These are phyloP conservation scores for Papiliotrema nemorosa DNA, from an alignment of 1,284 basidiomycete species.

Conservation along the genomic window DNA sequence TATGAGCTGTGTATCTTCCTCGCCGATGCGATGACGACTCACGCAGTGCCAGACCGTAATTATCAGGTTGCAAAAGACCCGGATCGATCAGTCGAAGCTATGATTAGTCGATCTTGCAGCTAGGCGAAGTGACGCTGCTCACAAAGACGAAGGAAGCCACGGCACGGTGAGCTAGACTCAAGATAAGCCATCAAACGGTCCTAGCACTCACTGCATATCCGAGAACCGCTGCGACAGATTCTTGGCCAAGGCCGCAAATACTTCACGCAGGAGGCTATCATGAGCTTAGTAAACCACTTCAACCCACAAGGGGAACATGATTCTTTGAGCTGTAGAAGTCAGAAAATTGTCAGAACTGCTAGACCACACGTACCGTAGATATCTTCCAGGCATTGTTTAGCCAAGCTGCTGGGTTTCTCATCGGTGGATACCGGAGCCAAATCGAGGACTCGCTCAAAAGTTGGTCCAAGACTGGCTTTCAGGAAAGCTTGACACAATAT, in stretches of 20 bases:
- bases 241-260: too few species aligned
- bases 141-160: slow-evolving; percentile 39
- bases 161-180: slow-evolving; percentile 26
- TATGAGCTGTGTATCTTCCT: background rate
- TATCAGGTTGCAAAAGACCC: slow-evolving; percentile 32
- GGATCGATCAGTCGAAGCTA: slow-evolving; percentile 36
- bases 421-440: background rate
- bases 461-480: slow-evolving; percentile 21
- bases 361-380: slow-evolving; percentile 23
- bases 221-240: background rate
- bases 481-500: slow-evolving; percentile 28
- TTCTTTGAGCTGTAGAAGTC: slow-evolving; percentile 17
- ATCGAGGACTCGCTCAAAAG: slow-evolving; percentile 12
- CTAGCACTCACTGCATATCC: slow-evolving; percentile 3
- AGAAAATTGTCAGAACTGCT: background rate
- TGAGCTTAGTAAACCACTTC: background rate
- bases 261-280: too few species aligned
- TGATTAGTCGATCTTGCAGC: background rate
- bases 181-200: too few species aligned
- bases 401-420: slow-evolving; percentile 10
- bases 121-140: background rate
- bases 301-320: slow-evolving; percentile 26
- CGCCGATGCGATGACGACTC: background rate
- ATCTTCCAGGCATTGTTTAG: slow-evolving; percentile 23
- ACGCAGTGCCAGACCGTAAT: slow-evolving; percentile 29